Percentiles rank a stretch among this genome's conserved stretches.
Conservation (phyloP, 1,284 basidiomycete species). For the Rhodotorula sp. region DNA sequence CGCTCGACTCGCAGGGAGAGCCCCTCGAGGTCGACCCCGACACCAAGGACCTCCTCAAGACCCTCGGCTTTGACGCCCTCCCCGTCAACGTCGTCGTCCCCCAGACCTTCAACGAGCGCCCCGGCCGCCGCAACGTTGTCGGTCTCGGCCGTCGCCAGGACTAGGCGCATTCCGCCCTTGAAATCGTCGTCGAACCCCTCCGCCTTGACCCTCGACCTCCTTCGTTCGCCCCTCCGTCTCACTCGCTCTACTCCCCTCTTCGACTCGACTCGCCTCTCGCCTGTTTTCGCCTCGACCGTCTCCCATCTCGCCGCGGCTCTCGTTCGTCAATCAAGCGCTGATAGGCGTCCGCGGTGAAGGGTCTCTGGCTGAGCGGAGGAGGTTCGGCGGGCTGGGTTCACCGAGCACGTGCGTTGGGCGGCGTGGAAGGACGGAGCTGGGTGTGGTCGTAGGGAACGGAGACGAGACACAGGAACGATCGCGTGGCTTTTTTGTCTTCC, state of each 20-base stretch:
- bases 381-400: no score
- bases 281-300: neutral
- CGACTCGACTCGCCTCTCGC: neutral
- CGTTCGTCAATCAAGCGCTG: neutral
- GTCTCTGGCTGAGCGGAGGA: no score
- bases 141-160: constrained; percentile 36
- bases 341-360: no score
- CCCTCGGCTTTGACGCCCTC: constrained; percentile 88
- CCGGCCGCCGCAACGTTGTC: constrained; percentile 34
- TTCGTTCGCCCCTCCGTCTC: neutral
- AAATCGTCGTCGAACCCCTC: neutral
- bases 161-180: constrained; percentile 1
- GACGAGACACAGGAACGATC: no score
- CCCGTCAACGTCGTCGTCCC: constrained; percentile 67
- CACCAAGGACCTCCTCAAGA: constrained; percentile 84
- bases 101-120: constrained; percentile 53
- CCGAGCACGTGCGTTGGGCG: no score
- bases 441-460: no score
- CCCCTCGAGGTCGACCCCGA: constrained; percentile 84
- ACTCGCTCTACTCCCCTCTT: no score
- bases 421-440: no score
- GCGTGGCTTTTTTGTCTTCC: no score
- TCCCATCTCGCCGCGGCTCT: neutral
- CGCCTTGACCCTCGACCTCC: no score
- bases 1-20: constrained; percentile 71